Conservation (phyloP, 331 rosid species). For the Cydonia oblonga region DNA sequence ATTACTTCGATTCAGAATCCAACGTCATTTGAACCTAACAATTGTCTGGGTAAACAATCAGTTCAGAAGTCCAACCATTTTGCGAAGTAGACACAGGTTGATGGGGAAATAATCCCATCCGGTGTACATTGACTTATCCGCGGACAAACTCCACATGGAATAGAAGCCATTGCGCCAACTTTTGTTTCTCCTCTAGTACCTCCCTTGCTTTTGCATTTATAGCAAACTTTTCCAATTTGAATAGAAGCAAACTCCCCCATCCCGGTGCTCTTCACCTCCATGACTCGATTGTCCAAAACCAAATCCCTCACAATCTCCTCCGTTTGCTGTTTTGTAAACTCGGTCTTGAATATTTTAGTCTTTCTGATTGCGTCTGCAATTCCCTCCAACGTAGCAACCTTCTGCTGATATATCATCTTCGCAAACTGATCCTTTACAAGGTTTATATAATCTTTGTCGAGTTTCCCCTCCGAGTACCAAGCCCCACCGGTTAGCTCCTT, state of each 20-base stretch:
- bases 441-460: constrained; percentile 38
- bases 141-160: constrained; percentile 79
- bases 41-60: not conserved
- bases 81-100: constrained; percentile 40
- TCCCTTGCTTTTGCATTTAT: constrained; percentile 37
- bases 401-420: constrained; percentile 26
- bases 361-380: constrained; percentile 20
- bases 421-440: constrained; percentile 23
- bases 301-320: constrained; percentile 45
- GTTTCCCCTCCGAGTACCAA: constrained; percentile 50
- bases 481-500: constrained; percentile 62
- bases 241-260: constrained; percentile 42
- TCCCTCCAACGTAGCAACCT: constrained; percentile 35
- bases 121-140: constrained; percentile 45
- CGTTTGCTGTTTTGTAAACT: constrained; percentile 30
- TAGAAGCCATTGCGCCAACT: constrained; percentile 42
- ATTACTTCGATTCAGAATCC: not conserved
- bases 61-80: constrained; percentile 62
- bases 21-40: not conserved
- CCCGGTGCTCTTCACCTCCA: constrained; percentile 52
- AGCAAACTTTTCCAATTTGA: constrained; percentile 55
- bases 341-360: constrained; percentile 14
- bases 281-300: constrained; percentile 51
- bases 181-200: constrained; percentile 34
- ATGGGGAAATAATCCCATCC: constrained; percentile 54